A percentile compares a stretch with the other conserved stretches of the same genome.
Evolutionary conservation across 179 eudicot species (phyloP).

Genomic region (Silene noctiflora): DNA sequence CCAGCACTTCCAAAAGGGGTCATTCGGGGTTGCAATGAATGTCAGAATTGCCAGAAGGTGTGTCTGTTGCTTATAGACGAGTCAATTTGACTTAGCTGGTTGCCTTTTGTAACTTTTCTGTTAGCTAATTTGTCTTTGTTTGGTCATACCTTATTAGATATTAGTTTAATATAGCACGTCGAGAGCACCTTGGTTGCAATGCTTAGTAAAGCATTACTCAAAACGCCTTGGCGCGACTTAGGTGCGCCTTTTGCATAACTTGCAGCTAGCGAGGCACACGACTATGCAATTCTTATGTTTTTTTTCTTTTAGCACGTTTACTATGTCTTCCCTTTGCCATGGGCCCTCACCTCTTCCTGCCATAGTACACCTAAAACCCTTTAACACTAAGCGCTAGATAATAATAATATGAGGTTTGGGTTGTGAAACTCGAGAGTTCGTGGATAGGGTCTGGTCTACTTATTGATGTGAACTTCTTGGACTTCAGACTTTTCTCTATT

Average conservation of each 20-base stretch:
- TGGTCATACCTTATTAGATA: no score
- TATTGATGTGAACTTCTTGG: neutral
- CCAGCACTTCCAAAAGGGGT: constrained; percentile 79
- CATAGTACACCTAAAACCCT: neutral
- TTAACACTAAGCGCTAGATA: neutral
- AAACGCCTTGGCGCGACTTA: no score
- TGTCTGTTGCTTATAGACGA: neutral
- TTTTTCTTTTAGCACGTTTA: neutral
- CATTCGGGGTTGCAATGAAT: constrained; percentile 72
- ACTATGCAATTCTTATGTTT: neutral
- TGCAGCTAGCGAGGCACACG: no score
- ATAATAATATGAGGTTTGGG: neutral
- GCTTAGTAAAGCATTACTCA: no score
- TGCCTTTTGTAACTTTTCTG: neutral
- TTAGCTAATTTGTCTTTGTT: neutral
- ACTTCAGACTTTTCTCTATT: constrained; percentile 43
- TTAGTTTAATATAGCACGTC: no score
- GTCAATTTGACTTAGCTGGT: neutral
- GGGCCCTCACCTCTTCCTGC: neutral
- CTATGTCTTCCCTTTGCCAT: neutral
- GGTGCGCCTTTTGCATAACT: no score
- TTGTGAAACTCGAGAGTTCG: neutral
- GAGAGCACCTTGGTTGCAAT: no score
- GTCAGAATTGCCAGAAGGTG: constrained; percentile 86
- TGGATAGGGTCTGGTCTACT: neutral